Evolutionary conservation across 441 rosid species (phyloP).

Genomic region (Arabidopsis lyrata): DNA sequence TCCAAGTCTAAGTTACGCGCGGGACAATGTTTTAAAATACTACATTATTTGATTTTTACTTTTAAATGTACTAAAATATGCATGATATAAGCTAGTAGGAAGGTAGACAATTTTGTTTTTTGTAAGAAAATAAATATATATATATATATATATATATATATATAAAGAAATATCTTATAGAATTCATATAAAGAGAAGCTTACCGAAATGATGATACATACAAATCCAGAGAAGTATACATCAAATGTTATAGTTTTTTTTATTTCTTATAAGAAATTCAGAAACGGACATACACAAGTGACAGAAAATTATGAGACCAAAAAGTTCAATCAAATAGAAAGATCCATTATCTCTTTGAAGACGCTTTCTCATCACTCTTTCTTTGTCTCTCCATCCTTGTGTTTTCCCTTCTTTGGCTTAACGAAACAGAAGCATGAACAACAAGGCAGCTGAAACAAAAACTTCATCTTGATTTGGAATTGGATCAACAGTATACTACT

Average conservation of each 20-base stretch:
- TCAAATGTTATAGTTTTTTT: background rate
- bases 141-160: background rate
- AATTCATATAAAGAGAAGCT: background rate
- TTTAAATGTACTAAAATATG: too few relatives aligned
- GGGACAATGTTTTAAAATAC: too few relatives aligned
- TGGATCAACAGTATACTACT: slow-evolving; percentile 11
- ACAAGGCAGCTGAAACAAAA: slow-evolving; percentile 69
- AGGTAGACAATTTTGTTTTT: too few relatives aligned
- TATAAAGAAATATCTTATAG: background rate
- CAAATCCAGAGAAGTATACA: slow-evolving; percentile 2
- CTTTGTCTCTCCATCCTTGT: slow-evolving; percentile 52
- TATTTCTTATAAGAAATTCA: too few relatives aligned
- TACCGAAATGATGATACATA: background rate
- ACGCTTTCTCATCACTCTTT: slow-evolving; percentile 18
- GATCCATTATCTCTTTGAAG: background rate
- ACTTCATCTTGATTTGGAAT: slow-evolving; percentile 56
- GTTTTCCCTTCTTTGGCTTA: slow-evolving; percentile 61
- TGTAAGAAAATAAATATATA: too few relatives aligned
- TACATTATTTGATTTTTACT: too few relatives aligned
- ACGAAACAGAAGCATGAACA: slow-evolving; percentile 82
- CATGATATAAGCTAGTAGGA: too few relatives aligned
- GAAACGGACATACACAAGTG: slow-evolving; percentile 26
- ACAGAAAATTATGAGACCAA: slow-evolving; percentile 30
- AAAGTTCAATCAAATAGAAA: slow-evolving; percentile 12
- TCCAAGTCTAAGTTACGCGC: too few relatives aligned